A percentile compares a stretch with the other conserved stretches of the same genome.
These are phyloP conservation scores for Pythium insidiosum DNA, from an alignment of 352 stramenopile genomes.

Conservation along the genomic window DNA sequence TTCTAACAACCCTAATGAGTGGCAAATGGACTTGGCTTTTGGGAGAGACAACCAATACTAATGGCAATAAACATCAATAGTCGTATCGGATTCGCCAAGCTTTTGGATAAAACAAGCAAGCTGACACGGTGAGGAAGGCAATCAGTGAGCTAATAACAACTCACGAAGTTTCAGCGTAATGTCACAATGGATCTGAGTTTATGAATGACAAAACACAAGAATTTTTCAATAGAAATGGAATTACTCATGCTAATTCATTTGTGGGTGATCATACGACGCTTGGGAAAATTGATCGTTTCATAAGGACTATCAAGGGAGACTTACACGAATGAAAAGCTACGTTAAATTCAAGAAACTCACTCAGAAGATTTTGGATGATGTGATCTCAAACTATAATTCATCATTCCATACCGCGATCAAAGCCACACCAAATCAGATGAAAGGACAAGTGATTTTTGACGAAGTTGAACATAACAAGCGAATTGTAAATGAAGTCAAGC, in stretches of 20 bases:
- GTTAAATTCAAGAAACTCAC: slow-evolving; percentile 15
- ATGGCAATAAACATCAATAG: slow-evolving; percentile 30
- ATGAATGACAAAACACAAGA: slow-evolving; percentile 19
- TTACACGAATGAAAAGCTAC: too few relatives aligned
- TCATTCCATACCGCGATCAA: slow-evolving; percentile 2
- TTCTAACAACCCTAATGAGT: slow-evolving; percentile 16
- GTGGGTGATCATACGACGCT: slow-evolving; percentile 24
- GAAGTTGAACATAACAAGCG: slow-evolving; percentile 4
- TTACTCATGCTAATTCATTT: slow-evolving; percentile 32
- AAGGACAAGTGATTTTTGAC: slow-evolving; percentile 5
- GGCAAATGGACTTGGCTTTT: slow-evolving; percentile 26
- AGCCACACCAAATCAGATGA: slow-evolving; percentile 5
- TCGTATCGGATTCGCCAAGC: slow-evolving; percentile 24
- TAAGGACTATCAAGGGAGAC: slow-evolving; percentile 26
- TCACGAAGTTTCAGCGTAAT: slow-evolving; percentile 18
- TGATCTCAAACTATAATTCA: slow-evolving; percentile 32
- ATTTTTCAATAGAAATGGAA: slow-evolving; percentile 21
- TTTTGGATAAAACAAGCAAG: slow-evolving; percentile 27
- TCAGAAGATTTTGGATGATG: slow-evolving; percentile 14
- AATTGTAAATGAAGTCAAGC: neutral
- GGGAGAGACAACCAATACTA: slow-evolving; percentile 13
- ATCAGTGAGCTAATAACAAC: slow-evolving; percentile 14
- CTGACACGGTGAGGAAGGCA: slow-evolving; percentile 14
- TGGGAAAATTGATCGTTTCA: slow-evolving; percentile 39
- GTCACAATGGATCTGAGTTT: slow-evolving; percentile 29